phyloP scores from a whole-genome alignment of 495 filamentous ascomycete genomes.

The Delitschia confertaspora region DNA sequence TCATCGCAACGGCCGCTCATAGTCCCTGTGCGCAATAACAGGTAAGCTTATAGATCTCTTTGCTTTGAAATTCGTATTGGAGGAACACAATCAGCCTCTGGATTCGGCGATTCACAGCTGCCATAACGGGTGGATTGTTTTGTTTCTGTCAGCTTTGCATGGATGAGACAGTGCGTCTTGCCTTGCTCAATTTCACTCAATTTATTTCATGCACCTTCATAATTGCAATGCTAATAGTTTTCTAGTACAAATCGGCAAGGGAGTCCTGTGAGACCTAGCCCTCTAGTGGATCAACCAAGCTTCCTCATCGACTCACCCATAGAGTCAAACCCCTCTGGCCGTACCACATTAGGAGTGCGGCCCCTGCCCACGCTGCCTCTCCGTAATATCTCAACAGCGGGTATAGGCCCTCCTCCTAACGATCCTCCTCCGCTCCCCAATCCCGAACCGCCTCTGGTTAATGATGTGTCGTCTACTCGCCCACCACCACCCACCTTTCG shows the following conservation, averaged over 20 bases:
- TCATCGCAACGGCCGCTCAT: slow-evolving; percentile 24
- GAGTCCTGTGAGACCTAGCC: neutral
- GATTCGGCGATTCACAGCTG: no score
- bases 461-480: slow-evolving; percentile 3
- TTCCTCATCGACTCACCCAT: slow-evolving; percentile 22
- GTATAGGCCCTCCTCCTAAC: no score
- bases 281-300: slow-evolving; percentile 5
- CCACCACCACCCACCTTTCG: slow-evolving; percentile 25
- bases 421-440: slow-evolving; percentile 21
- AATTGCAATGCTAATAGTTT: slow-evolving; percentile 1
- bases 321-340: no score
- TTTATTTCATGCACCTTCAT: neutral
- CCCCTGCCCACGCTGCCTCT: no score
- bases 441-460: slow-evolving; percentile 2
- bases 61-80: neutral
- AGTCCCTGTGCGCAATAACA: slow-evolving; percentile 13
- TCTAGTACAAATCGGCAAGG: slow-evolving; percentile 10
- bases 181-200: slow-evolving; percentile 7
- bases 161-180: slow-evolving; percentile 1
- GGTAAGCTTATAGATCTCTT: slow-evolving; percentile 12
- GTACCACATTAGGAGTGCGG: no score
- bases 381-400: no score
- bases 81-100: neutral
- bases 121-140: slow-evolving; percentile 2
- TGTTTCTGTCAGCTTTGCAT: slow-evolving; percentile 10